Conservation (phyloP, 225 moss, liverwort and hornwort genomes). For the Ulota crispa region DNA sequence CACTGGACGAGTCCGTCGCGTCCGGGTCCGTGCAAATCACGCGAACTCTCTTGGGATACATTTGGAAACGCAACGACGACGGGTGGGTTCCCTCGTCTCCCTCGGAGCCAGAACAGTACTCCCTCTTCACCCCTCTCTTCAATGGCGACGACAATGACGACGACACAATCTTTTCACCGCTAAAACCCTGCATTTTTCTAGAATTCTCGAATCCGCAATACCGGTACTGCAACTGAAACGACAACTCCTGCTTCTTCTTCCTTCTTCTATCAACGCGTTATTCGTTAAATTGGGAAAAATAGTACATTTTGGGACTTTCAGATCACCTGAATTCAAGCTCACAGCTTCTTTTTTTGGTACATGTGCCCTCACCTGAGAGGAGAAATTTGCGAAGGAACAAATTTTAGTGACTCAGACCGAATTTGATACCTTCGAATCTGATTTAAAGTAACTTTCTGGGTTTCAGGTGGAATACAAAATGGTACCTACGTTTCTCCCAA, state of each 20-base stretch:
- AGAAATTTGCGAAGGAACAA: too few relatives aligned
- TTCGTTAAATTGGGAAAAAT: too few relatives aligned
- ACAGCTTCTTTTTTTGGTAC: too few relatives aligned
- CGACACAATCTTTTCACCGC: background rate
- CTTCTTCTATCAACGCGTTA: background rate
- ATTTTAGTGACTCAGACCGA: too few relatives aligned
- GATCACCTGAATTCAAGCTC: too few relatives aligned
- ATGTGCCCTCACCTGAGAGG: too few relatives aligned
- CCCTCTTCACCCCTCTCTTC: conserved; percentile 27
- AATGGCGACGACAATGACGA: too few relatives aligned
- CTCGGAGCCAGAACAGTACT: background rate
- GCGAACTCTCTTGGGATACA: conserved; percentile 46
- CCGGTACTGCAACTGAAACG: background rate
- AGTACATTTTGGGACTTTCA: too few relatives aligned
- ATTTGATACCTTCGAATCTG: too few relatives aligned
- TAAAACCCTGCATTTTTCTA: conserved; percentile 16
- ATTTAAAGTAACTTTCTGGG: too few relatives aligned
- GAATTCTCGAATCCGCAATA: background rate
- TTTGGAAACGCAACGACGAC: background rate
- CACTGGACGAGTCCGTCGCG: conserved; percentile 53
- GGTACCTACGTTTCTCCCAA: too few relatives aligned
- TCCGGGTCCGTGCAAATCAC: conserved; percentile 65
- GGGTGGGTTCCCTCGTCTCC: background rate
- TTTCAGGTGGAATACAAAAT: too few relatives aligned
- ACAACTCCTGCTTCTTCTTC: background rate